These are phyloP conservation scores for Starmerella bombi DNA, from an alignment of 805 yeast species.

Conservation along the genomic window DNA sequence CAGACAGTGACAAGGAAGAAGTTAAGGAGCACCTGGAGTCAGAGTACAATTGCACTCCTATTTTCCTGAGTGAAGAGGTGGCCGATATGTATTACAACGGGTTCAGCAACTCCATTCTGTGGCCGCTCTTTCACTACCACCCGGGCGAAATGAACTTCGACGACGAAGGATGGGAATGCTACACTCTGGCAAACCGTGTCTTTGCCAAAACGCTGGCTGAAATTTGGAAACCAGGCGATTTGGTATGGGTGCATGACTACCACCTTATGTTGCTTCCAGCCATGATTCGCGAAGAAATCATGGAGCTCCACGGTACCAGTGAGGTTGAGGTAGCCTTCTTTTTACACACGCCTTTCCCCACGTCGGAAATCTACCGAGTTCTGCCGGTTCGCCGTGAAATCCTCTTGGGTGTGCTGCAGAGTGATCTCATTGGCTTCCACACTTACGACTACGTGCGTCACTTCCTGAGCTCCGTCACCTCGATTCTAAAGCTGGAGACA, in stretches of 20 bases:
- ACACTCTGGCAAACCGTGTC: constrained; percentile 75
- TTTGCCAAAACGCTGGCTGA: constrained; percentile 65
- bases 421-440: constrained; percentile 94
- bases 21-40: constrained; percentile 59
- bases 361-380: constrained; percentile 89
- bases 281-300: constrained; percentile 56
- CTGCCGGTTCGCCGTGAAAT: constrained; percentile 92
- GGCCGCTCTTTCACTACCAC: constrained; percentile 98
- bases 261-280: constrained; percentile 92
- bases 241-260: constrained; percentile 97
- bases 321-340: constrained; percentile 81
- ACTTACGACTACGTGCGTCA: constrained; percentile 98
- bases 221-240: constrained; percentile 64
- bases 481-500: constrained; percentile 69
- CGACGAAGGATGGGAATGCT: constrained; percentile 96
- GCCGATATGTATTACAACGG: constrained; percentile 97
- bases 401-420: constrained; percentile 77
- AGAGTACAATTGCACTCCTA: constrained; percentile 81
- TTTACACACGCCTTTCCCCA: constrained; percentile 95
- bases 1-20: constrained; percentile 53
- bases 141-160: constrained; percentile 99
- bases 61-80: constrained; percentile 71
- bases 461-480: constrained; percentile 75
- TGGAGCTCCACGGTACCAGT: constrained; percentile 27
- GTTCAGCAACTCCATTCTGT: constrained; percentile 80